Conservation (phyloP, 495 filamentous ascomycete genomes). For the Cercophora sp. region DNA sequence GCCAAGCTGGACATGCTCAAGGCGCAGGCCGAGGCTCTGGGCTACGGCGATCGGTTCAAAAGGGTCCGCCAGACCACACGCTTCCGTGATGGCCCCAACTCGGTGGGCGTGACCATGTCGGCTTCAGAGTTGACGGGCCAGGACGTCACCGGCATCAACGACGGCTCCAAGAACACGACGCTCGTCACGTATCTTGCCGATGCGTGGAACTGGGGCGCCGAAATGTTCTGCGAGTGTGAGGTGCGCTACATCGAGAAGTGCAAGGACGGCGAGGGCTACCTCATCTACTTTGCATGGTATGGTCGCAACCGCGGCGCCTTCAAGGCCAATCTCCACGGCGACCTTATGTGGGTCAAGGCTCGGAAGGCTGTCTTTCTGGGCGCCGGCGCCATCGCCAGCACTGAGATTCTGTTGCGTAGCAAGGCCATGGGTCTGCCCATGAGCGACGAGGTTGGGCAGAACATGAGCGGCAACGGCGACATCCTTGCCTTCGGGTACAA, state of each 20-base stretch:
- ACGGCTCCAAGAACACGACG: slow-evolving; percentile 62
- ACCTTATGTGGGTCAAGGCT: slow-evolving; percentile 67
- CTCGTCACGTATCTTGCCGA: slow-evolving; percentile 66
- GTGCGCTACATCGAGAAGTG: slow-evolving; percentile 60
- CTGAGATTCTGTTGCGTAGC: slow-evolving; percentile 64
- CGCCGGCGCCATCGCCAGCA: slow-evolving; percentile 58
- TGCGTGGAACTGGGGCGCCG: slow-evolving; percentile 71
- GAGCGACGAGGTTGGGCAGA: slow-evolving; percentile 55
- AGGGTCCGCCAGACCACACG: slow-evolving; percentile 58
- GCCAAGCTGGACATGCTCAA: slow-evolving; percentile 55
- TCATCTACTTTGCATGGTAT: slow-evolving; percentile 64
- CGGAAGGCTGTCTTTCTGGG: slow-evolving; percentile 58
- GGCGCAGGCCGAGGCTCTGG: slow-evolving; percentile 51
- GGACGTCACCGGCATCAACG: slow-evolving; percentile 62
- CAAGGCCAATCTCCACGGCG: slow-evolving; percentile 51
- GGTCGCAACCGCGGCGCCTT: slow-evolving; percentile 56
- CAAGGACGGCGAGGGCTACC: slow-evolving; percentile 49
- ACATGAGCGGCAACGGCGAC: slow-evolving; percentile 67
- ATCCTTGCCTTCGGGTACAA: slow-evolving; percentile 65
- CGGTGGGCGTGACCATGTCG: slow-evolving; percentile 58
- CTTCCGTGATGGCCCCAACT: slow-evolving; percentile 57
- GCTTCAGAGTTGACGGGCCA: slow-evolving; percentile 56
- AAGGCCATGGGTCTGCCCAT: slow-evolving; percentile 54
- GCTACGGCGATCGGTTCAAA: slow-evolving; percentile 49
- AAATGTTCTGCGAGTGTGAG: slow-evolving; percentile 70